Evolutionary conservation across 345 rosid species (phyloP), one percentile per base, ranked within the genome.

Genomic region (Combretum micranthum): DNA sequence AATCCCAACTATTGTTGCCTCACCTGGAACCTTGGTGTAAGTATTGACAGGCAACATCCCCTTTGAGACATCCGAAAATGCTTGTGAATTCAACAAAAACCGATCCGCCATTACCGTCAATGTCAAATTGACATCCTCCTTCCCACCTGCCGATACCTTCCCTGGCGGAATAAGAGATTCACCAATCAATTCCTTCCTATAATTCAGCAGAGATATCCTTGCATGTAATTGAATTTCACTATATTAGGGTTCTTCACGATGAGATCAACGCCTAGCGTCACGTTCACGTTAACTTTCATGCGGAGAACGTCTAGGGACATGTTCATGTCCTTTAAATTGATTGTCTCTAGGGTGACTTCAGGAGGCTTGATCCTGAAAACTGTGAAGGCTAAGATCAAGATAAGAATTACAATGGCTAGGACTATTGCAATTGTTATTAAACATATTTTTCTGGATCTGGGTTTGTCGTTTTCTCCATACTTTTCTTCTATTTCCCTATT

Each of bases 361-460:
- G 91, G 82, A 2, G 20, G 59, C 70, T 77, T 90, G 42, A 87
- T 71, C 69, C 85, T 90, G 83, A 85, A 85, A 2, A 83, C 84
- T 23, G 92, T 84, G 4, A 86, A 60, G 1, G 72, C 78, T 37
- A 87, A 53, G 59, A 84, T 78, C 62, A 83, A 44, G 19, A 67
- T 7, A 8, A 85, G 8, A 32, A 80, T 11, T 18, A 62, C 26
- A 49, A 87, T 2, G 44, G 52, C 15, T 50, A 85, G 0, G 39
- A 60, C 44, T 15, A 55, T 17, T 2, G 52, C 56, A 0, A 21
- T 61, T 4, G 69, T 18, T 26, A 73, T 73, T 12, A 77, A 44
- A 26, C 81, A 79, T 53, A 77, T 45, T 67, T 67, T 73, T 59
- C 84, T 26, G 20, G 72, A 62, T 53, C 56, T 70, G 21, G 39